A percentile compares a stretch with the other conserved stretches of the same genome.
phyloP scores from a whole-genome alignment of 805 yeast species.

The Lachancea quebecensis region DNA sequence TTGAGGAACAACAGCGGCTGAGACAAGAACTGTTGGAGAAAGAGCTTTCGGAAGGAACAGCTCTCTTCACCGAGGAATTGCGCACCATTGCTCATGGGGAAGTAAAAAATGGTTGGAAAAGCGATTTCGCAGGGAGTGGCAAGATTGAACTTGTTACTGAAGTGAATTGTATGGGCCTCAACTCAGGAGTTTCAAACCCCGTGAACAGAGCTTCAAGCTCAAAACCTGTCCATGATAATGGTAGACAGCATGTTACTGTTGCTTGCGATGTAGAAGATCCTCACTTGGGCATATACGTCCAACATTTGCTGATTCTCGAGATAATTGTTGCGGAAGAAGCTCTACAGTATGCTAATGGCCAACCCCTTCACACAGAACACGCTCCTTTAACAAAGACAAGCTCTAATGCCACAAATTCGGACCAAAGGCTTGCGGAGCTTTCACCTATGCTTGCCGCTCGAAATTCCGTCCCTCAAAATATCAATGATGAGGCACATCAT shows the following conservation, averaged over 20 bases:
- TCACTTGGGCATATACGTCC: constrained; percentile 65
- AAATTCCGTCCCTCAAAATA: constrained; percentile 16
- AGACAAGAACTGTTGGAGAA: constrained; percentile 29
- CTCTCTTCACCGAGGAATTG: constrained; percentile 61
- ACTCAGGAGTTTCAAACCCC: constrained; percentile 47
- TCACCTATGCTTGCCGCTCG: constrained; percentile 39
- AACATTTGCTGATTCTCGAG: constrained; percentile 75
- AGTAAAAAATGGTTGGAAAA: constrained; percentile 88
- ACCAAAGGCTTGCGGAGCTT: constrained; percentile 38
- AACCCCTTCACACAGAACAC: constrained; percentile 20
- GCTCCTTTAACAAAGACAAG: not conserved
- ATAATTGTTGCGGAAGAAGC: constrained; percentile 91
- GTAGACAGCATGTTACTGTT: constrained; percentile 39
- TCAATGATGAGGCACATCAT: constrained; percentile 16
- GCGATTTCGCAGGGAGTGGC: constrained; percentile 77
- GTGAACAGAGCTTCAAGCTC: constrained; percentile 39
- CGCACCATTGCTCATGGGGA: constrained; percentile 74
- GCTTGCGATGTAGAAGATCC: constrained; percentile 82
- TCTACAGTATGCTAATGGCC: constrained; percentile 37
- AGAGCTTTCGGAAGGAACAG: constrained; percentile 31
- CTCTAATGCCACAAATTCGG: constrained; percentile 19
- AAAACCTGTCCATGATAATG: constrained; percentile 19
- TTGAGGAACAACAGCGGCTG: constrained; percentile 27
- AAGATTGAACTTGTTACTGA: constrained; percentile 73
- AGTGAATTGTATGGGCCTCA: constrained; percentile 50